Evolutionary conservation across 306 rosid species (phyloP).

Genomic region (Trifolium subterraneum): DNA sequence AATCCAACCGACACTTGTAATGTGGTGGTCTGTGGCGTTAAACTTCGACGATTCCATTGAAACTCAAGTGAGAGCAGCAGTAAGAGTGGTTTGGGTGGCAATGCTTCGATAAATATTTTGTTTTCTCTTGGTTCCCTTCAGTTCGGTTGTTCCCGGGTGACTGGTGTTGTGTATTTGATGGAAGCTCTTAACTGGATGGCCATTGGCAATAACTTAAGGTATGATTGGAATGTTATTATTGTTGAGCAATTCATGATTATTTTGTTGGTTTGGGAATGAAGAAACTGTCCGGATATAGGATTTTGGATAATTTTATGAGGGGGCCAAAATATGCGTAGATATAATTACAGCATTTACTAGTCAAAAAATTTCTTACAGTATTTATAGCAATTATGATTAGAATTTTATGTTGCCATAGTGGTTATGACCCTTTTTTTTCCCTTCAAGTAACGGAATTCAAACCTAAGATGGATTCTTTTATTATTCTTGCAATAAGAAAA

Average conservation of each 20-base stretch:
- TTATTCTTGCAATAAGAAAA: slow-evolving; percentile 3
- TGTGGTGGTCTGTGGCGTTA: not conserved
- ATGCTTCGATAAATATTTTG: not conserved
- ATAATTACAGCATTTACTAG: not conserved
- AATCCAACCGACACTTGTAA: not conserved
- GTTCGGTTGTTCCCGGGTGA: not conserved
- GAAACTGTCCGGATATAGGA: not conserved
- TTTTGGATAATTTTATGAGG: not conserved
- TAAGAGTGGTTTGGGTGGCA: not conserved
- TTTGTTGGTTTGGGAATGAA: not conserved
- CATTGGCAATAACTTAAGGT: not conserved
- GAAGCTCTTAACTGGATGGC: not conserved
- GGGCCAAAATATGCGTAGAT: not conserved
- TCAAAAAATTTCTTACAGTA: not conserved
- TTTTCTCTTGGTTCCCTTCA: too few species aligned
- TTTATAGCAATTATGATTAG: not conserved
- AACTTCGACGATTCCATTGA: not conserved
- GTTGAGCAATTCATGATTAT: too few species aligned
- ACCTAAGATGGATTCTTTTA: not conserved
- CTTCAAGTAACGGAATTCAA: not conserved
- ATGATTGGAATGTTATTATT: not conserved
- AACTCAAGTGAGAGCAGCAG: not conserved
- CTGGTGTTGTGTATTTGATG: not conserved
- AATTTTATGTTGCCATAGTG: too few species aligned
- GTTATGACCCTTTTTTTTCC: too few species aligned